Percentiles rank a stretch among this genome's conserved stretches.
phyloP scores from a whole-genome alignment of 768 basidiomycete genomes.

The Kwoniella mangroviensis region DNA sequence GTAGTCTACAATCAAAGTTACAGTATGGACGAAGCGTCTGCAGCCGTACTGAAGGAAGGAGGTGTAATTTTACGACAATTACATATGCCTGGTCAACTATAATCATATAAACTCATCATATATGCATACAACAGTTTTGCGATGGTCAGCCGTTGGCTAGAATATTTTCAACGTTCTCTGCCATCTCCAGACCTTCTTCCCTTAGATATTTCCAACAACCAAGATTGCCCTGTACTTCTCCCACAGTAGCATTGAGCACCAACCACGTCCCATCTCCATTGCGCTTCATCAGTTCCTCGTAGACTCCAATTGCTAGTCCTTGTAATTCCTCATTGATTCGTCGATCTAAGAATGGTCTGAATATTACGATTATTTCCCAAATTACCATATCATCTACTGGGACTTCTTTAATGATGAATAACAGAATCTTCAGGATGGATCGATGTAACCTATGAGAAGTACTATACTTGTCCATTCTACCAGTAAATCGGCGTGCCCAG shows the following conservation, averaged over 20 bases:
- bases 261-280: constrained; percentile 88
- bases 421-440: constrained; percentile 76
- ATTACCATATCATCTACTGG: constrained; percentile 70
- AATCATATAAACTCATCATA: background rate
- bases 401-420: constrained; percentile 67
- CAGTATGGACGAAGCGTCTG: constrained; percentile 92
- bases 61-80: constrained; percentile 77
- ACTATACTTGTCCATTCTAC: constrained; percentile 70
- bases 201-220: constrained; percentile 38
- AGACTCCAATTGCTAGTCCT: constrained; percentile 68
- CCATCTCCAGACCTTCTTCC: constrained; percentile 39
- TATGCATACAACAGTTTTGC: constrained; percentile 17
- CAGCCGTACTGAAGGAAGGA: constrained; percentile 75
- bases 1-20: constrained; percentile 95
- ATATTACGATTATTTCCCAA: constrained; percentile 80
- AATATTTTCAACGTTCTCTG: constrained; percentile 28
- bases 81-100: constrained; percentile 42
- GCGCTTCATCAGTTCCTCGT: constrained; percentile 64
- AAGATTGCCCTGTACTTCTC: constrained; percentile 23
- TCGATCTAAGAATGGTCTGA: constrained; percentile 74
- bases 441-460: constrained; percentile 78
- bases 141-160: background rate
- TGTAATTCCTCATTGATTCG: constrained; percentile 77
- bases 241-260: constrained; percentile 61
- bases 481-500: constrained; percentile 58